Evolutionary conservation across 768 basidiomycete genomes (phyloP), one percentile per base, ranked within the genome.

Genomic region (Agaricus subrufescens): DNA sequence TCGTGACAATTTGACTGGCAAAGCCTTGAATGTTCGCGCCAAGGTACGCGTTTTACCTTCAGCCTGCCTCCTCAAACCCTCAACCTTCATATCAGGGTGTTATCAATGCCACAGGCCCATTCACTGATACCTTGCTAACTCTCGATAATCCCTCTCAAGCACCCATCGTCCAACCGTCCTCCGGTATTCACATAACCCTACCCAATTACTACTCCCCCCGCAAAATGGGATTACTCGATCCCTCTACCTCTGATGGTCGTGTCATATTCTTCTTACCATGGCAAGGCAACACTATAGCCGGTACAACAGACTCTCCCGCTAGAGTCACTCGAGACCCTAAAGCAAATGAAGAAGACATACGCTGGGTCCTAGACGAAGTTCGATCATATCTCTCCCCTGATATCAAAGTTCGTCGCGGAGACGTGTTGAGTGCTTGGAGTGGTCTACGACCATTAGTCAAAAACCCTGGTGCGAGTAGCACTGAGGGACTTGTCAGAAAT

Each of bases 251-350:
- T 0, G 96, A 99, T 61, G 96, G 96, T 0, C 88, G 96, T 27
- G 95, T 99, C 54, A 96, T 99, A 66, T 99, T 98, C 81, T 97
- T 99, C 82, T 82, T 99, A 9, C 96, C 96, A 0, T 99, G 97
- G 96, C 88, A 98, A 72, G 96, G 96, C 8, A 93, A 89, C 74
- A 94, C 94, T 40, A 94, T 99, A 60, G 96, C 96, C 1, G 96
- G 96, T 26, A 98, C 97, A 2, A 99, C 96, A 7, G 96, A 99
- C 69, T 80, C 89, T 0, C 87, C 89, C 0, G 85, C 89, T 2
- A 66, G 72, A 1, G 89, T 96, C 52, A 77, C 79, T 12, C 67
- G 80, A 38, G 85, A 94, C 61, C 95, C 95, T 4, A 78, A 81
- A 3, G 91, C 95, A 1, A 76, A 80, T 23, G 96, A 98, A 71